These are phyloP conservation scores for Cordia subcordata DNA, from an alignment of 257 asterid genomes.

Conservation along the genomic window DNA sequence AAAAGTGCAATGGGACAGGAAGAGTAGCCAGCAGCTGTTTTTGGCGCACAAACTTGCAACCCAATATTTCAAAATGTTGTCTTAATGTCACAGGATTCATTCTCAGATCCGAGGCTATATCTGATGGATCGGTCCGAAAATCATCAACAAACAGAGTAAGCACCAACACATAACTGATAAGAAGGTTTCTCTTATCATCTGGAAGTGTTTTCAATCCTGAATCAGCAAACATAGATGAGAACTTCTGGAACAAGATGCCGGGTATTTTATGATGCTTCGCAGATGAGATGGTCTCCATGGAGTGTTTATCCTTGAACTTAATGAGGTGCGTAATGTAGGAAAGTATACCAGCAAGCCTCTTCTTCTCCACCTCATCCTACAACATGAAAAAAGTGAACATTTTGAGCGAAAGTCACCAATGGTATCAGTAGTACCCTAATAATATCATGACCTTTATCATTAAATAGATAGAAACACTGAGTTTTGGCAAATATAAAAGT, in stretches of 20 bases:
- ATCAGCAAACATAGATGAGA: slow-evolving; percentile 51
- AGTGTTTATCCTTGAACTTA: slow-evolving; percentile 68
- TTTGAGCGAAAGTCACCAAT: not conserved
- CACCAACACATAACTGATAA: slow-evolving; percentile 65
- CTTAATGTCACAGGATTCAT: slow-evolving; percentile 36
- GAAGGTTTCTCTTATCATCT: slow-evolving; percentile 46
- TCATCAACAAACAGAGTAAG: slow-evolving; percentile 72
- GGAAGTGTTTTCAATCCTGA: slow-evolving; percentile 37
- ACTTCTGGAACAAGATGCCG: slow-evolving; percentile 52
- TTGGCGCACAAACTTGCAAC: slow-evolving; percentile 67
- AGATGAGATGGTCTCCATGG: slow-evolving; percentile 69
- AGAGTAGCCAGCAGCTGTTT: slow-evolving; percentile 54
- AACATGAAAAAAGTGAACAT: slow-evolving; percentile 7
- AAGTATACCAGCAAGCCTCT: slow-evolving; percentile 54
- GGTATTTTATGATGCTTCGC: slow-evolving; percentile 68
- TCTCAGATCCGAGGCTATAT: slow-evolving; percentile 77
- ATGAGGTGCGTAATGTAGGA: slow-evolving; percentile 80
- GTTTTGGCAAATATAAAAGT: no score
- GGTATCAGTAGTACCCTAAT: not conserved
- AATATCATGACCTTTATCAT: no score
- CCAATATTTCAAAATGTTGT: slow-evolving; percentile 50
- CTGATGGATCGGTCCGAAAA: slow-evolving; percentile 54
- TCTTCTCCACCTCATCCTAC: slow-evolving; percentile 52
- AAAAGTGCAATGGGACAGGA: slow-evolving; percentile 63
- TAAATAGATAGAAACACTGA: no score